These are phyloP conservation scores for Colletotrichum cuscutae DNA, from an alignment of 2,329 filamentous ascomycete species.

Conservation along the genomic window DNA sequence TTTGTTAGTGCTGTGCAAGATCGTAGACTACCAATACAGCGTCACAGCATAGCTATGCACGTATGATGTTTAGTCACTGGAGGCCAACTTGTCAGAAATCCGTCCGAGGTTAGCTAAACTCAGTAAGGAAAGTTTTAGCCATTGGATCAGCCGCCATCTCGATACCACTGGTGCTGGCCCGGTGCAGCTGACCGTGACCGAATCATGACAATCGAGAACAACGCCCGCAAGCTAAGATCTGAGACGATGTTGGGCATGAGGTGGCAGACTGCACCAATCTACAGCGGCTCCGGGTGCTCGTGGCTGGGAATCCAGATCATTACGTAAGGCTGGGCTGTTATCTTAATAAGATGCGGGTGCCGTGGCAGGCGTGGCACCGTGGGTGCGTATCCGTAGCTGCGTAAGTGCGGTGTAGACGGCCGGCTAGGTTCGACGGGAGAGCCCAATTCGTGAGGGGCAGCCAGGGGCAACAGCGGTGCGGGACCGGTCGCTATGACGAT, in stretches of 20 bases:
- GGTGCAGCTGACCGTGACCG: neutral
- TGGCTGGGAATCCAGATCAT: neutral
- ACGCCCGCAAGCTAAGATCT: neutral
- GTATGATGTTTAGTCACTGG: neutral
- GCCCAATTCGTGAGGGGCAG: slow-evolving; percentile 31
- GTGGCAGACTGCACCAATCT: slow-evolving; percentile 16
- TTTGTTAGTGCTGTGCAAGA: neutral
- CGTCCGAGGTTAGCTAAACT: neutral
- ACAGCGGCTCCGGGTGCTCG: slow-evolving; percentile 13
- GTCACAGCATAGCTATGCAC: neutral
- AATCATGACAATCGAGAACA: neutral
- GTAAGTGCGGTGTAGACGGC: slow-evolving; percentile 29
- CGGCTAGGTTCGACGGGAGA: neutral
- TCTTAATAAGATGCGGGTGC: slow-evolving; percentile 16
- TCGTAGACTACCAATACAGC: neutral
- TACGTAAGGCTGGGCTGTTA: slow-evolving; percentile 22
- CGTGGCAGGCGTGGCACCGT: neutral
- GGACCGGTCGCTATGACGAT: slow-evolving; percentile 35
- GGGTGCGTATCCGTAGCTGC: too few relatives aligned
- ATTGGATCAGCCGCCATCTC: neutral
- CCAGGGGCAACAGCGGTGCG: slow-evolving; percentile 20
- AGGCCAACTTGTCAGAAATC: neutral
- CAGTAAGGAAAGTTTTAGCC: neutral
- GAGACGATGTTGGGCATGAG: neutral
- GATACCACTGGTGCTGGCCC: neutral